A percentile compares a stretch with the other conserved stretches of the same genome.
These are phyloP conservation scores for Adansonia digitata DNA, from an alignment of 345 rosid genomes.

Conservation along the genomic window DNA sequence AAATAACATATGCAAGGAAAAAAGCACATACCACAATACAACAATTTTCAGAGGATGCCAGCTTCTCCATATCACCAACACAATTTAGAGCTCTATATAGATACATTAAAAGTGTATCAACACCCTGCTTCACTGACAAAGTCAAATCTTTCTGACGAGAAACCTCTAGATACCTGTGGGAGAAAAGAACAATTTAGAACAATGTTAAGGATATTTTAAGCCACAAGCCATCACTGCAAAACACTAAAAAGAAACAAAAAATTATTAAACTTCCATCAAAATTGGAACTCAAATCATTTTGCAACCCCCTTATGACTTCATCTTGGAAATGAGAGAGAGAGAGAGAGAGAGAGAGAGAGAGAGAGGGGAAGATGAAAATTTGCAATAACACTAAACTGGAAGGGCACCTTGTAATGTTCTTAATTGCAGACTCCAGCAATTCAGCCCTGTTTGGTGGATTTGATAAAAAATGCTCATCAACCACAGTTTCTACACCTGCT, in stretches of 20 bases:
- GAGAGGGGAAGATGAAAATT: not conserved
- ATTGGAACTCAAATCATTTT: not conserved
- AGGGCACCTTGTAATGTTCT: conserved; percentile 67
- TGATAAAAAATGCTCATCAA: conserved; percentile 65
- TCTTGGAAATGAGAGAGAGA: not conserved
- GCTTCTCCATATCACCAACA: conserved; percentile 90
- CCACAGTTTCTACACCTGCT: conserved; percentile 87
- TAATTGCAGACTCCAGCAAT: conserved; percentile 74
- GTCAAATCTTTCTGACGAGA: conserved; percentile 67
- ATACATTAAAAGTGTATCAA: conserved; percentile 92
- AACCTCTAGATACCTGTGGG: conserved; percentile 72
- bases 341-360: not conserved
- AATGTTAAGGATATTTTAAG: not conserved
- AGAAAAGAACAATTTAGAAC: conserved; percentile 5
- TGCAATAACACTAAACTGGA: not conserved
- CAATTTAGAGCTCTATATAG: conserved; percentile 86
- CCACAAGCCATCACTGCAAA: conserved; percentile 8
- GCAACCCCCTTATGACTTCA: not conserved
- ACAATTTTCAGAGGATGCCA: conserved; percentile 79
- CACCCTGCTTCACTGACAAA: conserved; percentile 73
- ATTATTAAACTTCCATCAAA: not conserved
- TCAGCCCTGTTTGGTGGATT: conserved; percentile 83
- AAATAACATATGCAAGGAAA: conserved; percentile 17
- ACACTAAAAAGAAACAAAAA: not conserved
- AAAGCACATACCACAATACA: conserved; percentile 76